phyloP scores from a whole-genome alignment of 1,284 basidiomycete species.

The Fomitopsis betulina region DNA sequence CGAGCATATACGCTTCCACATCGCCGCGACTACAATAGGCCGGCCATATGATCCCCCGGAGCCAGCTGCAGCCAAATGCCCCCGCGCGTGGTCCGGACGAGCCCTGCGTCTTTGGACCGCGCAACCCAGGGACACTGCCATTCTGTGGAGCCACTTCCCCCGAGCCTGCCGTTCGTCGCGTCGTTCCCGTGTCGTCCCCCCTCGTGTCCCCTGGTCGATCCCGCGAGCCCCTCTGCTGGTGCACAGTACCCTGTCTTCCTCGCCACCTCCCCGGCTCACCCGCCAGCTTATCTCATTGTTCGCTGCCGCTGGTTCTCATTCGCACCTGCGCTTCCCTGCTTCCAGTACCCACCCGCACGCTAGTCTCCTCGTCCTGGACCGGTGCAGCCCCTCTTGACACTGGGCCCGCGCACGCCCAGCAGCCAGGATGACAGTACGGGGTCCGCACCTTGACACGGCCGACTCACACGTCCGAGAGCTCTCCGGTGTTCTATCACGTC shows the following conservation, averaged over 20 bases:
- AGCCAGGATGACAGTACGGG: background rate
- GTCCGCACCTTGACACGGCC: background rate
- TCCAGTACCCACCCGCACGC: no score
- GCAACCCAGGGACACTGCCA: background rate
- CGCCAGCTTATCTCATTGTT: background rate
- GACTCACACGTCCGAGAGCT: conserved; percentile 3
- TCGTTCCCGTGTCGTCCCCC: background rate
- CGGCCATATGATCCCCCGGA: conserved; percentile 1
- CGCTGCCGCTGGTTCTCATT: background rate
- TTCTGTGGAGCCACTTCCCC: background rate
- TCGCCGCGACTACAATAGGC: background rate
- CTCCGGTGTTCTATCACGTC: conserved; percentile 7
- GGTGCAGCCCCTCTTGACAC: background rate
- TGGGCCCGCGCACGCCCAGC: background rate
- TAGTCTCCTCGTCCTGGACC: background rate
- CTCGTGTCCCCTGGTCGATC: background rate
- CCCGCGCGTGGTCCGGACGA: conserved; percentile 1
- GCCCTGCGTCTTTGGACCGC: background rate
- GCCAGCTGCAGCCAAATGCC: background rate
- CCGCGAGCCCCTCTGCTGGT: background rate
- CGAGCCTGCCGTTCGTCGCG: background rate
- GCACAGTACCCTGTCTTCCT: background rate
- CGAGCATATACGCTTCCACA: background rate
- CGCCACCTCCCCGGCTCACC: background rate
- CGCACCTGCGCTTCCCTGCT: background rate